Percentiles rank a stretch among this genome's conserved stretches.
Evolutionary conservation across 345 rosid genomes (phyloP).

Genomic region (Hypericum perforatum): DNA sequence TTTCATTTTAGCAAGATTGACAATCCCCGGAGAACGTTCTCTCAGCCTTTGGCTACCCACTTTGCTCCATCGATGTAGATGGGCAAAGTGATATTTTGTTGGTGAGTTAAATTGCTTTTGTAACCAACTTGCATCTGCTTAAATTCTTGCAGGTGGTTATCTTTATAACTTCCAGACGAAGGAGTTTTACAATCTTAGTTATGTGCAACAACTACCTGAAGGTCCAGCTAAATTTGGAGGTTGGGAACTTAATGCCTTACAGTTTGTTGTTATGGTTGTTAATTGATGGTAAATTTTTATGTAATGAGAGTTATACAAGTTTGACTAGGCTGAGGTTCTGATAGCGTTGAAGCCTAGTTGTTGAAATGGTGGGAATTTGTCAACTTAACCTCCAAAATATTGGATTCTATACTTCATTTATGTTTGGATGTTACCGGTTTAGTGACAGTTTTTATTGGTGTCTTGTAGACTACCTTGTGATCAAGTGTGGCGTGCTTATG

Average conservation of each 20-base stretch:
- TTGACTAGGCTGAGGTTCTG: not conserved
- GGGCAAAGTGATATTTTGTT: not conserved
- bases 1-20: no score
- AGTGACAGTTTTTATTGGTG: constrained; percentile 10
- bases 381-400: no score
- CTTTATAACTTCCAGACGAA: constrained; percentile 77
- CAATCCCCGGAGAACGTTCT: no score
- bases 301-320: not conserved
- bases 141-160: constrained; percentile 47
- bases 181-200: constrained; percentile 90
- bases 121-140: constrained; percentile 1
- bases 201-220: constrained; percentile 66
- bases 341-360: no score
- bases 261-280: not conserved
- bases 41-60: no score
- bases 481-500: constrained; percentile 97
- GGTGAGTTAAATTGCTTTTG: constrained; percentile 5
- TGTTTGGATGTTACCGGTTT: constrained; percentile 1
- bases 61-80: not conserved
- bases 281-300: not conserved
- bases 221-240: constrained; percentile 92
- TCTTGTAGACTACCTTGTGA: constrained; percentile 86
- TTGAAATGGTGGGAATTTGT: no score
- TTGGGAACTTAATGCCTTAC: constrained; percentile 24
- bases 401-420: no score